A percentile compares a stretch with the other conserved stretches of the same genome.
These are phyloP conservation scores for Sechiopsis laciniata DNA, from an alignment of 306 rosid genomes.

Conservation along the genomic window DNA sequence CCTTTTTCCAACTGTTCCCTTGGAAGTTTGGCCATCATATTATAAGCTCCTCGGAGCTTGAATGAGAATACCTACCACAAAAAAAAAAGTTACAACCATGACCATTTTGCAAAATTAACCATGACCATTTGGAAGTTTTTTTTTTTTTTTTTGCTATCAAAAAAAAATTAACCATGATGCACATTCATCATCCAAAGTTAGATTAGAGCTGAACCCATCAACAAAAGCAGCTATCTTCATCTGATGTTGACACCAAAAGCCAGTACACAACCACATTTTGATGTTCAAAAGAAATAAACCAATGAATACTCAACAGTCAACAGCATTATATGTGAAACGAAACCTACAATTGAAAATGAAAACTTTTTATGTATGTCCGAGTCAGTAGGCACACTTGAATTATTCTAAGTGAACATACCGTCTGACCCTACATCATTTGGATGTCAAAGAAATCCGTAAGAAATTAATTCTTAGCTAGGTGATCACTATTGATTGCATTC, in stretches of 20 bases:
- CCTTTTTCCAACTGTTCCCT: constrained; percentile 62
- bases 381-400: too few relatives aligned
- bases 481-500: too few relatives aligned
- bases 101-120: too few relatives aligned
- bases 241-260: constrained; percentile 14
- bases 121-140: too few relatives aligned
- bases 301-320: background rate
- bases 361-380: too few relatives aligned
- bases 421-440: too few relatives aligned
- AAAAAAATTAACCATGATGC: too few relatives aligned
- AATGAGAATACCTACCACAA: constrained; percentile 69
- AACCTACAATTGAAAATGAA: background rate
- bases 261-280: background rate
- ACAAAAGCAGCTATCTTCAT: background rate
- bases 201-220: background rate
- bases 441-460: too few relatives aligned
- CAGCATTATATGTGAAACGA: background rate
- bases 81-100: background rate
- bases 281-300: background rate
- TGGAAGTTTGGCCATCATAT: constrained; percentile 88
- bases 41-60: constrained; percentile 95
- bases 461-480: too few relatives aligned
- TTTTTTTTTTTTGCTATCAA: too few relatives aligned
- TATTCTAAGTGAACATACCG: too few relatives aligned
- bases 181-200: too few relatives aligned